A percentile compares a stretch with the other conserved stretches of the same genome.
phyloP scores from a whole-genome alignment of 495 filamentous ascomycete genomes.

The Astrocystis sublimbata region DNA sequence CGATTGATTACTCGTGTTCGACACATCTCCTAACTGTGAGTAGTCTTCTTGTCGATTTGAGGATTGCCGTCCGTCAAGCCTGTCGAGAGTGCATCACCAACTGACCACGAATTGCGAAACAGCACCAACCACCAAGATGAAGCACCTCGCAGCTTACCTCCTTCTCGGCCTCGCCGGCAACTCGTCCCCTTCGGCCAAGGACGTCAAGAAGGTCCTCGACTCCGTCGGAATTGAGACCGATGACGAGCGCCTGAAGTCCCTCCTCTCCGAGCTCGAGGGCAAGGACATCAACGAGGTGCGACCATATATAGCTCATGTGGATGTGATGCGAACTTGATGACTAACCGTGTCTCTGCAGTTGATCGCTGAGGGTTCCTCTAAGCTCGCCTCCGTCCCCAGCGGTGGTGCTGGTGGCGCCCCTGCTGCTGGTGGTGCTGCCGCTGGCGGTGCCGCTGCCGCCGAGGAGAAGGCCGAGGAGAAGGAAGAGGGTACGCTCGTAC shows the following conservation, averaged over 20 bases:
- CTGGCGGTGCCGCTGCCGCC: slow-evolving; percentile 66
- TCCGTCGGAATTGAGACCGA: slow-evolving; percentile 97
- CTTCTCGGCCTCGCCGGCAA: slow-evolving; percentile 95
- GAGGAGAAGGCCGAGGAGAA: slow-evolving; percentile 70
- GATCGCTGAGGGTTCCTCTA: slow-evolving; percentile 84
- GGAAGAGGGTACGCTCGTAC: slow-evolving; percentile 62
- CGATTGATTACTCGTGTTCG: slow-evolving; percentile 61
- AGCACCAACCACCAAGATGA: slow-evolving; percentile 73
- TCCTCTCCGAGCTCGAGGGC: slow-evolving; percentile 91
- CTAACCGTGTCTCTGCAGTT: slow-evolving; percentile 56
- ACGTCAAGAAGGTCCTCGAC: slow-evolving; percentile 88
- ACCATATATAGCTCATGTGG: slow-evolving; percentile 29
- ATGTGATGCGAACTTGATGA: slow-evolving; percentile 27
- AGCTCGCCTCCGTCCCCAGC: slow-evolving; percentile 97
- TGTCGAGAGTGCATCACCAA: slow-evolving; percentile 18
- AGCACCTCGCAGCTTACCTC: slow-evolving; percentile 99
- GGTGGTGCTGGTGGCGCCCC: slow-evolving; percentile 76
- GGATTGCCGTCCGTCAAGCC: not conserved
- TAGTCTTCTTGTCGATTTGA: slow-evolving; percentile 1
- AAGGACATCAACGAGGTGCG: slow-evolving; percentile 95
- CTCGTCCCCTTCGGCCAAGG: slow-evolving; percentile 77
- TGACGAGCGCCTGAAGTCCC: slow-evolving; percentile 75
- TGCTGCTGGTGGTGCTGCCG: slow-evolving; percentile 62
- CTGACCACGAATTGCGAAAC: not conserved
- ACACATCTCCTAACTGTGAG: slow-evolving; percentile 14